Evolutionary conservation across 352 stramenopile species (phyloP).

Genomic region (Thalassiosira ordinaria): DNA sequence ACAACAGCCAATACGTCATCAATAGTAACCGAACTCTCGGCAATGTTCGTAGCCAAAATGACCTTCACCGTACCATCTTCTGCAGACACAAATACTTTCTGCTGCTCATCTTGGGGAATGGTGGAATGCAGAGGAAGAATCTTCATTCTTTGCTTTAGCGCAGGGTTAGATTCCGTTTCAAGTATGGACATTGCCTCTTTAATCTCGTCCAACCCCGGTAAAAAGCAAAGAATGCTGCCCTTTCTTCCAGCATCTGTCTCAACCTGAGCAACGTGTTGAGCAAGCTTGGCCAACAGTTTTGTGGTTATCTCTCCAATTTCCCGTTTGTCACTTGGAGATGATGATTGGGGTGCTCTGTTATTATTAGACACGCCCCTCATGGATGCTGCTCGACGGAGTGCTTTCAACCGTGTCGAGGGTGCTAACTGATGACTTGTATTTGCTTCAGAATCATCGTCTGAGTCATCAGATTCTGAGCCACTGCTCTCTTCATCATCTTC

Average conservation of each 20-base stretch:
- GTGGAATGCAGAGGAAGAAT: slow-evolving; percentile 46
- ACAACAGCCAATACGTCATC: slow-evolving; percentile 95
- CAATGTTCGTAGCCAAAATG: slow-evolving; percentile 95
- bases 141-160: slow-evolving; percentile 28
- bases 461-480: background rate
- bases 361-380: slow-evolving; percentile 16
- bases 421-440: background rate
- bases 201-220: slow-evolving; percentile 46
- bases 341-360: background rate
- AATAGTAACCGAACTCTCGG: slow-evolving; percentile 96
- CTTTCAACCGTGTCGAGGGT: slow-evolving; percentile 10
- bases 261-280: slow-evolving; percentile 23
- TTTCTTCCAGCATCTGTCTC: slow-evolving; percentile 36
- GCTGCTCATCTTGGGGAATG: slow-evolving; percentile 41
- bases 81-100: slow-evolving; percentile 41
- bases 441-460: slow-evolving; percentile 20
- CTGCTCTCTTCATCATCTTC: no score
- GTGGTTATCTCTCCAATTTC: slow-evolving; percentile 20
- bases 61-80: slow-evolving; percentile 66
- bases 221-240: slow-evolving; percentile 45
- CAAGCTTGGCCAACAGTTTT: slow-evolving; percentile 29
- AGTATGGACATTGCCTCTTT: slow-evolving; percentile 28
- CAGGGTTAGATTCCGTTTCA: slow-evolving; percentile 17
- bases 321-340: background rate
- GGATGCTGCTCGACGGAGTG: slow-evolving; percentile 25